Evolutionary conservation across 23 red algal genomes (phyloP).

Genomic region (Gracilaria domingensis): DNA sequence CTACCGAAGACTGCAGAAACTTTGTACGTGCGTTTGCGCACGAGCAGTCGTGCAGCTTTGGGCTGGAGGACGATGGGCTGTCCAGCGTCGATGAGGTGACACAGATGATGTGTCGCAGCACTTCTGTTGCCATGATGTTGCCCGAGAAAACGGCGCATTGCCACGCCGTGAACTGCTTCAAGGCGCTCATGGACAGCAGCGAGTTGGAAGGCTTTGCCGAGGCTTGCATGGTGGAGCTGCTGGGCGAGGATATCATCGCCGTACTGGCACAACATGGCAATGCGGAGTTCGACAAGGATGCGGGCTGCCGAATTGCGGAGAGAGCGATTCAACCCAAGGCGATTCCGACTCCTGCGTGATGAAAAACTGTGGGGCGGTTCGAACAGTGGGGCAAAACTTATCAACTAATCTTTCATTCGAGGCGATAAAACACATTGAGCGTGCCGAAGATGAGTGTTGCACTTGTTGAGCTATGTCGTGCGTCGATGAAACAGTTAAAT

Average conservation of each 20-base stretch:
- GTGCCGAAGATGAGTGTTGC: background rate
- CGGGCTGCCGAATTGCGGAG: constrained; percentile 3
- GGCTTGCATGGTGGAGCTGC: constrained; percentile 64
- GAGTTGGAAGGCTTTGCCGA: constrained; percentile 70
- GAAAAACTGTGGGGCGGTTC: too few relatives aligned
- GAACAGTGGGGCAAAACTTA: too few relatives aligned
- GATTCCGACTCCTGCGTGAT: constrained; percentile 19
- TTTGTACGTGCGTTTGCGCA: constrained; percentile 69
- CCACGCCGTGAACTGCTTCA: constrained; percentile 41
- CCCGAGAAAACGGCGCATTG: constrained; percentile 55
- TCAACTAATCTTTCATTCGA: constrained; percentile 5
- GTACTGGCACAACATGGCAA: constrained; percentile 27
- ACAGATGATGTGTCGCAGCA: constrained; percentile 13
- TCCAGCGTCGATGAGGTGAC: background rate
- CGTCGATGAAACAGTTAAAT: background rate
- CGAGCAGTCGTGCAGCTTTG: constrained; percentile 39
- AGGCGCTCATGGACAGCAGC: constrained; percentile 69
- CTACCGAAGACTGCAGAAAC: constrained; percentile 40
- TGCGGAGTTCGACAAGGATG: constrained; percentile 16
- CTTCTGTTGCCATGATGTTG: constrained; percentile 41
- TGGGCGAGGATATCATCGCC: constrained; percentile 49
- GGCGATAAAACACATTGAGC: background rate
- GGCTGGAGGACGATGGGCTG: constrained; percentile 24
- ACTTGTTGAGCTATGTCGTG: background rate
- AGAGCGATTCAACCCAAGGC: background rate